A percentile compares a stretch with the other conserved stretches of the same genome.
Evolutionary conservation across 2,329 filamentous ascomycete genomes (phyloP).

Genomic region (Zymoseptoria pseudotritici): DNA sequence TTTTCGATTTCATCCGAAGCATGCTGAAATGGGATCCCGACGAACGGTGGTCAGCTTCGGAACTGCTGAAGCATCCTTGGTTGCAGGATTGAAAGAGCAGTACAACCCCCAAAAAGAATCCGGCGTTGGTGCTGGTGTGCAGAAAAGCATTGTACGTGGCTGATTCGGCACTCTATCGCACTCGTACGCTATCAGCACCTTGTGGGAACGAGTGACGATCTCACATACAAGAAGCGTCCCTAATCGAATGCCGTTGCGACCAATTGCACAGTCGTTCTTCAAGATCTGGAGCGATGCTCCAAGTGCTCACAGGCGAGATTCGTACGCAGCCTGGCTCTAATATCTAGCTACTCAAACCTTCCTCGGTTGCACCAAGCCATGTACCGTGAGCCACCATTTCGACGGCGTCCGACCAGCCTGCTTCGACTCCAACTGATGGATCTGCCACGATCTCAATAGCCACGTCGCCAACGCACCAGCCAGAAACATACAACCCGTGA

Average conservation of each 20-base stretch:
- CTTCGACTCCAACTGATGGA: slow-evolving; percentile 40
- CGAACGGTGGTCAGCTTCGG: slow-evolving; percentile 2
- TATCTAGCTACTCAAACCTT: not conserved
- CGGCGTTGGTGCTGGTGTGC: no score
- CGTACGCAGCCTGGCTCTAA: no score
- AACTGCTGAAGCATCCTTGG: slow-evolving; percentile 7
- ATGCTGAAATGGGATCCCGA: slow-evolving; percentile 7
- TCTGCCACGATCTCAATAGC: slow-evolving; percentile 52
- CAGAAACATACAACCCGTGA: slow-evolving; percentile 52
- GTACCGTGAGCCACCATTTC: not conserved
- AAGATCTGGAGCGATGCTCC: no score
- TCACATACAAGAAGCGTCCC: no score
- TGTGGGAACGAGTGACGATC: no score
- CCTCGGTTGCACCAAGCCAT: not conserved
- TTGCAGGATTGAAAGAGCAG: not conserved
- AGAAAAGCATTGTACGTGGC: no score
- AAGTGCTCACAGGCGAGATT: no score
- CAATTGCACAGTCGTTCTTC: no score
- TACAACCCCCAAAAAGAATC: no score
- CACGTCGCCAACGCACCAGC: slow-evolving; percentile 44
- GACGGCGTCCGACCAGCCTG: not conserved
- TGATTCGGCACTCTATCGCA: no score
- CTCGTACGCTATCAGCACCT: no score
- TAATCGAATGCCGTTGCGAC: no score
- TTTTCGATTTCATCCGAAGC: slow-evolving; percentile 4